phyloP scores from a whole-genome alignment of 1,284 basidiomycete species.

The Cryptococcus depauperatus region DNA sequence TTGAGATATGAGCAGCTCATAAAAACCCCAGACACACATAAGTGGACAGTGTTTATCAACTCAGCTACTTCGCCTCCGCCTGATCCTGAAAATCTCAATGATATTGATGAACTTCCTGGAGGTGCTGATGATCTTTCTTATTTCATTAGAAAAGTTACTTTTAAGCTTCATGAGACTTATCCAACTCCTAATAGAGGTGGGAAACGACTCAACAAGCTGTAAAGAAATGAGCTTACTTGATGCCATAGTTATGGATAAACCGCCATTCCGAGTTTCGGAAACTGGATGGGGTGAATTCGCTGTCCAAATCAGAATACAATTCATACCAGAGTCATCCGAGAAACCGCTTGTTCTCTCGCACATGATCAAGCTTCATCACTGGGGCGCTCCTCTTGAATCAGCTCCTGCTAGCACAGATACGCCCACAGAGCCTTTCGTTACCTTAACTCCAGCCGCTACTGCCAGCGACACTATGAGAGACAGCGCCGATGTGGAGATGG shows the following conservation, averaged over 20 bases:
- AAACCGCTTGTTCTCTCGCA: constrained; percentile 83
- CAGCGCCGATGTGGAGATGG: constrained; percentile 3
- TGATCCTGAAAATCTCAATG: constrained; percentile 48
- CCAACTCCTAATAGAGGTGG: constrained; percentile 78
- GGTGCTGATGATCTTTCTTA: constrained; percentile 80
- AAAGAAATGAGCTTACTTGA: neutral
- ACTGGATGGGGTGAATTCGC: constrained; percentile 99
- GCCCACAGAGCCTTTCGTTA: constrained; percentile 51
- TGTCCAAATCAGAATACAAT: constrained; percentile 85
- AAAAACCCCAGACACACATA: constrained; percentile 77
- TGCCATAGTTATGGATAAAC: constrained; percentile 72
- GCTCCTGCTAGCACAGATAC: constrained; percentile 49
- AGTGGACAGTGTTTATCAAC: constrained; percentile 93
- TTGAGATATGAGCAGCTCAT: constrained; percentile 42
- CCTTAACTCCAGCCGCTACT: constrained; percentile 18
- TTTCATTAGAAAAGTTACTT: constrained; percentile 89
- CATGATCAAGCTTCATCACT: constrained; percentile 93
- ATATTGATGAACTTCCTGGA: constrained; percentile 49
- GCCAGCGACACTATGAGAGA: constrained; percentile 10
- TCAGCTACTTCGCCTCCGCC: constrained; percentile 51
- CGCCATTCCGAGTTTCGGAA: constrained; percentile 90
- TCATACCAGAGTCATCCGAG: constrained; percentile 84
- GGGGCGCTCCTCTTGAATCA: constrained; percentile 50
- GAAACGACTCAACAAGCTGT: constrained; percentile 28
- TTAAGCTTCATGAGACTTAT: constrained; percentile 97